Base-by-base conservation (phyloP, 805 yeast genomes). In the Myxozyma vanderwaltii region DNA sequence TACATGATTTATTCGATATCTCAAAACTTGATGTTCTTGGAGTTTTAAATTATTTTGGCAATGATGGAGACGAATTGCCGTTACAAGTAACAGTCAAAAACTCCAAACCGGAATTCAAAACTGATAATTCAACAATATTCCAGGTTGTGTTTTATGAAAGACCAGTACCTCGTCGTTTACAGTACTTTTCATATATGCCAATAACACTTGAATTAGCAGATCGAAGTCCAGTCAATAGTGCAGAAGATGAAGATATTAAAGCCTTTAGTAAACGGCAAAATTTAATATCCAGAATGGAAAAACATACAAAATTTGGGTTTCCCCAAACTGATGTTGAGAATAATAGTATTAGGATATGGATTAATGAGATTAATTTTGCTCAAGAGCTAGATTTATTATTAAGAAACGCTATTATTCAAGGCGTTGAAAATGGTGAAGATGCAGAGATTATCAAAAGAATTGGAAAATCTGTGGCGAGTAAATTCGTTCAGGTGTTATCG, bases 161-260 rank as follows among this genome's bases (percentile, higher is more conserved):
- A 1, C 97, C 97, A 0, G 79, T 81, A 45, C 82, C 86, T 19
- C 78, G 77, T 29, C 80, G 82, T 59, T 78, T 91, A 77, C 96
- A 91, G 65, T 89, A 88, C 70, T 86, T 83, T 64, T 85, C 97
- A 0, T 70, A 85, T 2, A 75, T 79, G n/a, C 95, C 96, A 0
- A 87, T 90, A 2, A 74, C 83, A 2, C 77, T 91, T 8, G 86
- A 85, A 15, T 70, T 80, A 13, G 73, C 76, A 1, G 78, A 73
- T 49, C 68, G 70, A 54, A 47, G 63, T 17, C 41, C 59, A 2
- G 41, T 46, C 2, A 61, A 70, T 15, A 68, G 69, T 35, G 65
- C 64, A 15, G 68, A 69, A 15, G 64, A 60, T 23, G 70, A 69
- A 48, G 72, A 71, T 35, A 61, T 23, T 36, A 56, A 33, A 49